phyloP scores from a whole-genome alignment of 257 asterid genomes.

The Nicotiana knightiana region DNA sequence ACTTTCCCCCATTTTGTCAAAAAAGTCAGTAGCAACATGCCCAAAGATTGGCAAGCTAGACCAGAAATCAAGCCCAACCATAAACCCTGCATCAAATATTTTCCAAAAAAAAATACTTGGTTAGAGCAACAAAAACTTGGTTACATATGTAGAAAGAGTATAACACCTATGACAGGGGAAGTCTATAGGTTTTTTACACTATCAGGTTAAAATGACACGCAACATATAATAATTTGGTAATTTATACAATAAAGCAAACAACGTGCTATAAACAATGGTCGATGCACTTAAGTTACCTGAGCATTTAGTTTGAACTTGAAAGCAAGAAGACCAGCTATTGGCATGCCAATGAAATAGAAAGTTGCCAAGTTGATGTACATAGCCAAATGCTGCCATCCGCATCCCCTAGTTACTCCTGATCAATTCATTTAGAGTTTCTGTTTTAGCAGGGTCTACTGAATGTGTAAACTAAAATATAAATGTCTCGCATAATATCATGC shows the following conservation, averaged over 20 bases:
- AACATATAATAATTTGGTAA: neutral
- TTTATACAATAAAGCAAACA: too few species aligned
- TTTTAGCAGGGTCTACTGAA: neutral
- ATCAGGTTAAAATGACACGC: neutral
- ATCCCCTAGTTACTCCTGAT: constrained; percentile 75
- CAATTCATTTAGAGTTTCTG: neutral
- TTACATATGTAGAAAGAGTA: too few species aligned
- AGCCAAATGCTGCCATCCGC: constrained; percentile 73
- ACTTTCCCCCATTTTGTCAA: constrained; percentile 50
- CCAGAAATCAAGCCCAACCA: constrained; percentile 80
- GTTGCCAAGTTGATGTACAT: constrained; percentile 53
- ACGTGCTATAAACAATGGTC: too few species aligned
- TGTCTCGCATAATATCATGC: neutral
- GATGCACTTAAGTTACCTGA: constrained; percentile 32
- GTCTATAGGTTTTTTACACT: neutral
- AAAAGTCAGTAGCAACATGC: constrained; percentile 48
- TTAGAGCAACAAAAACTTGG: neutral
- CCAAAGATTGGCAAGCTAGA: constrained; percentile 40
- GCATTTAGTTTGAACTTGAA: constrained; percentile 47
- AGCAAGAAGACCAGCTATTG: constrained; percentile 48
- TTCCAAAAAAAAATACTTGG: neutral
- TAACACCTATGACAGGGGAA: too few species aligned
- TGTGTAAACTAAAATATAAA: too few species aligned
- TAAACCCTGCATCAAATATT: constrained; percentile 42
- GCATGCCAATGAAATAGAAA: constrained; percentile 63